These are phyloP conservation scores for Golubevia pallescens DNA, from an alignment of 1,284 basidiomycete genomes.

Conservation along the genomic window DNA sequence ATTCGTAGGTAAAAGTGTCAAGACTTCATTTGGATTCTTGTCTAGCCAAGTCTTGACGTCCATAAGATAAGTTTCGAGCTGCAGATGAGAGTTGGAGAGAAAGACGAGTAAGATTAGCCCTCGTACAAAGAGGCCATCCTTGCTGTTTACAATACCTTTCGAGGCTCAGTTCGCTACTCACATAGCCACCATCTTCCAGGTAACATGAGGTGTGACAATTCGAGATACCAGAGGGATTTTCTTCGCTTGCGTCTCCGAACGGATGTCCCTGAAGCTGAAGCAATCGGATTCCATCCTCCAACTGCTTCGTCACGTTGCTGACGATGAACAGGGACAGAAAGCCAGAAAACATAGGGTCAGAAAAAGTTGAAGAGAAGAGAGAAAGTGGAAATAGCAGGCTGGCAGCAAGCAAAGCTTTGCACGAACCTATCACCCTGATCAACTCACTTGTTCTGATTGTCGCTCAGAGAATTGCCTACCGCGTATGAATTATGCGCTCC, in stretches of 20 bases:
- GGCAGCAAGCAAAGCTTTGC: not conserved
- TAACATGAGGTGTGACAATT: conserved; percentile 6
- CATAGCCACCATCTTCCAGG: not conserved
- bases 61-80: conserved; percentile 43
- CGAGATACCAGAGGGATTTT: conserved; percentile 12
- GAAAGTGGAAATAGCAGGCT: not conserved
- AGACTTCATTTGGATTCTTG: conserved; percentile 50
- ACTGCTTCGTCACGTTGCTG: conserved; percentile 4
- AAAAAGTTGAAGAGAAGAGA: not conserved
- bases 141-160: too few relatives aligned
- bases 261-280: conserved; percentile 14
- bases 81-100: not conserved
- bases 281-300: conserved; percentile 12
- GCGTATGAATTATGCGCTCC: conserved; percentile 57
- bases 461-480: conserved; percentile 12
- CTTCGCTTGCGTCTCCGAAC: not conserved
- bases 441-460: not conserved
- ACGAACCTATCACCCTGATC: not conserved
- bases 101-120: too few relatives aligned
- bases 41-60: conserved; percentile 45
- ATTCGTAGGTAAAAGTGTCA: conserved; percentile 58
- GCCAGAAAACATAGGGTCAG: not conserved
- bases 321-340: not conserved
- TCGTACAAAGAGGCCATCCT: too few relatives aligned
- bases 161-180: not conserved